Conservation (phyloP, 1,139 yeast species). For the Pichia sp. region DNA sequence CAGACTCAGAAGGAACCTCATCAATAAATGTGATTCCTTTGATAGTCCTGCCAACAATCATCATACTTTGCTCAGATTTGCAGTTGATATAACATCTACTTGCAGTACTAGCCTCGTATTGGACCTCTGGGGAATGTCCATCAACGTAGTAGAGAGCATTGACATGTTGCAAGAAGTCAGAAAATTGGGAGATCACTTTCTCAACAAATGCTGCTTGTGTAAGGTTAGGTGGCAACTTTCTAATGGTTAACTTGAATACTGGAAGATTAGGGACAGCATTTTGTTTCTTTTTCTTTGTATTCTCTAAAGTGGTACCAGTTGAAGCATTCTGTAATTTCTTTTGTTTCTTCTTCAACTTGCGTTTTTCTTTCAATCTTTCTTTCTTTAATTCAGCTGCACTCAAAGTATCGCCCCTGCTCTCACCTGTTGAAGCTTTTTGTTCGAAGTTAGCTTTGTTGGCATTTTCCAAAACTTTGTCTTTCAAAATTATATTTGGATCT, state of each 20-base stretch:
- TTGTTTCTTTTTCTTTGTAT: not conserved
- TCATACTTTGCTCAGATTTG: constrained; percentile 16
- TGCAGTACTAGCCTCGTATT: constrained; percentile 16
- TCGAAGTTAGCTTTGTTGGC: too few species aligned
- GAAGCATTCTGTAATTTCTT: too few species aligned
- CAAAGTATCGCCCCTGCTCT: too few species aligned
- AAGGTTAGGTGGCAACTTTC: constrained; percentile 33
- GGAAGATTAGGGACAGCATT: too few species aligned
- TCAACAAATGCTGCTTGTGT: constrained; percentile 25
- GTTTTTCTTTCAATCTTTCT: not conserved
- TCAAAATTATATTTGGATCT: too few species aligned
- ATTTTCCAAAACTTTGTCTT: too few species aligned
- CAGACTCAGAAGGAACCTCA: not conserved
- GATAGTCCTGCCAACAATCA: constrained; percentile 11
- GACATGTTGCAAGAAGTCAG: constrained; percentile 9
- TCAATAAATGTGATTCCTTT: constrained; percentile 13
- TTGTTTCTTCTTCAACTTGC: not conserved
- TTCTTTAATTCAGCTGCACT: too few species aligned
- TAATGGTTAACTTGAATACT: constrained; percentile 27
- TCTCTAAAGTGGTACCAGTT: too few species aligned
- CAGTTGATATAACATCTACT: constrained; percentile 24
- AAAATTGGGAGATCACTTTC: constrained; percentile 8
- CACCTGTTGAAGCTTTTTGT: too few species aligned
- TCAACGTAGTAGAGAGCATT: constrained; percentile 29
- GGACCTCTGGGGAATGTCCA: constrained; percentile 27